Base-by-base conservation (phyloP, 1,139 yeast genomes). In the Kluyveromyces marxianus region DNA sequence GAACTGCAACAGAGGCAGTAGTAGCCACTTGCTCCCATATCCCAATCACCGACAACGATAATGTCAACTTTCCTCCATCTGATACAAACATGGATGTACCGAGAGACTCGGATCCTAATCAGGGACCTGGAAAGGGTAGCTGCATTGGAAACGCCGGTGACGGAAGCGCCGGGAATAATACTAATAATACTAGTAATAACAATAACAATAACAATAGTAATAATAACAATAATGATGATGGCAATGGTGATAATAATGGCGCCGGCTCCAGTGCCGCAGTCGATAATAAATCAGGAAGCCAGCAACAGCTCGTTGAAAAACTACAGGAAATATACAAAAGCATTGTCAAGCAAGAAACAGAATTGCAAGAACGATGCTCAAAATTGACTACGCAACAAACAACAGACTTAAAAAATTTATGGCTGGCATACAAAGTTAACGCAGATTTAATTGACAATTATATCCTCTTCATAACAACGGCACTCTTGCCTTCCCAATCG, bases 381-480 rank as follows among this genome's bases (percentile, higher is more conserved):
- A 77, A 60, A 61, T 69, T 59, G 63, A 61, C 66, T 6, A 56
- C 59, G 3, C 60, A 64, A 8, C 83, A 41, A 78, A 78, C 67
- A 60, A 79, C 59, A 64, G 81, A 68, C 69, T 53, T 69, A 57
- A 65, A 81, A 52, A 83, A 81, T 55, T 65, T 83, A 45, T 83
- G 90, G 90, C 71, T 78, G 10, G 81, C 81, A 14, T 83, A 83
- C 63, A 83, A 79, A 60, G 77, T 79, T 54, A 81, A 82, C 59
- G 70, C 80, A 28, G 79, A 80, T 28, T 64, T 83, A 41, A 69
- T 83, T 48, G 86, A 83, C 60, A 78, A 81, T 55, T 83, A 83
- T 59, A 79, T 81, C 50, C 87, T 83, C 56, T 83, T 83, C 56
- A 65, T 83, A 44, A 74, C 83, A 6, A 81, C 85, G 25, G 86